Evolutionary conservation across 225 moss, liverwort and hornwort genomes (phyloP).

Genomic region (Rhytidiadelphus loreus): DNA sequence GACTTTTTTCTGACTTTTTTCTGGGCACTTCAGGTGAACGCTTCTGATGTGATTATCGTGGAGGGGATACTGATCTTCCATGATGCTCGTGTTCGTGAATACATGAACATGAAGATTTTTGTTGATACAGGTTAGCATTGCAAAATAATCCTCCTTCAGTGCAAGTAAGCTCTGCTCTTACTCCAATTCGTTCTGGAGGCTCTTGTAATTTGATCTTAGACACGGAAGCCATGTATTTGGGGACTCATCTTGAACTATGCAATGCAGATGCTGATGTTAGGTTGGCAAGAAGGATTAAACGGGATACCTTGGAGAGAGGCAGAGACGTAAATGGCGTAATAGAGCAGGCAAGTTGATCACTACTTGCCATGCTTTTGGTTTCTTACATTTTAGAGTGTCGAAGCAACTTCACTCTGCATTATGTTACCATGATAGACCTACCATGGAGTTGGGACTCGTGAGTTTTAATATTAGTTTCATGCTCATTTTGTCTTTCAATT

Average conservation of each 20-base stretch:
- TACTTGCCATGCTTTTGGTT: background rate
- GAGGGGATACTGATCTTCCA: slow-evolving; percentile 94
- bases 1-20: background rate
- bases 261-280: slow-evolving; percentile 88
- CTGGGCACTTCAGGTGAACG: slow-evolving; percentile 42
- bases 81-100: slow-evolving; percentile 69
- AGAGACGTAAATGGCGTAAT: slow-evolving; percentile 90
- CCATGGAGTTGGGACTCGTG: background rate
- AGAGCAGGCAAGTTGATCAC: slow-evolving; percentile 38
- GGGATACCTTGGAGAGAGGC: slow-evolving; percentile 88
- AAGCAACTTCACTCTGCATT: background rate
- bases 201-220: background rate
- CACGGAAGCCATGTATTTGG: background rate
- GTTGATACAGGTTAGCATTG: slow-evolving; percentile 68
- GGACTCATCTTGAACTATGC: slow-evolving; percentile 9
- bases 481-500: background rate
- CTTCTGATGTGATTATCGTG: slow-evolving; percentile 93
- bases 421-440: background rate
- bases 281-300: slow-evolving; percentile 77
- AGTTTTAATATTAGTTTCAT: background rate
- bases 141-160: background rate
- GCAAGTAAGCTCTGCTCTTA: background rate
- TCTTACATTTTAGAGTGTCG: background rate
- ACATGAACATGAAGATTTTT: slow-evolving; percentile 99
- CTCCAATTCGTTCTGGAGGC: background rate